A percentile compares a stretch with the other conserved stretches of the same genome.
These are phyloP conservation scores for Ampelocalamus luodianensis DNA, from an alignment of 176 grass and related monocot species.

Conservation along the genomic window DNA sequence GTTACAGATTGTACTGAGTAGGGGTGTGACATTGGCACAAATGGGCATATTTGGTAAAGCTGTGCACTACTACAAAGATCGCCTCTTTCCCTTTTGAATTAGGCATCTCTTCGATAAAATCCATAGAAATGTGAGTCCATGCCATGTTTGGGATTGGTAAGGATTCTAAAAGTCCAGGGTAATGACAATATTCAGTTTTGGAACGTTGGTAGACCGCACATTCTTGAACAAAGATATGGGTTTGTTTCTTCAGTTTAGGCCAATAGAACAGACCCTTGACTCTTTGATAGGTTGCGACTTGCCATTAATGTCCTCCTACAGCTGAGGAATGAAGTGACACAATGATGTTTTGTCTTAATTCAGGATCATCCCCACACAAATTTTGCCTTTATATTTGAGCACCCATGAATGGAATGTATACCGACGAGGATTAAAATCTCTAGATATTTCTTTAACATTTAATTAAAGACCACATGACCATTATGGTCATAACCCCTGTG, in stretches of 20 bases:
- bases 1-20: fast-evolving
- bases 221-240: fast-evolving
- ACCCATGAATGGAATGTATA: neutral
- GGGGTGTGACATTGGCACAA: fast-evolving
- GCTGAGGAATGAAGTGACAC: neutral
- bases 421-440: too few relatives aligned
- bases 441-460: too few relatives aligned
- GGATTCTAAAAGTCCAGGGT: neutral
- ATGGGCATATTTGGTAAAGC: neutral
- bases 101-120: neutral
- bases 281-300: fast-evolving
- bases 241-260: neutral
- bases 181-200: neutral
- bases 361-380: neutral
- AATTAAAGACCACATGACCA: too few relatives aligned
- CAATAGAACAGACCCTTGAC: neutral
- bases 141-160: neutral
- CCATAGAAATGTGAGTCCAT: neutral
- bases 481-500: too few relatives aligned
- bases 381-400: fast-evolving
- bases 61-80: neutral
- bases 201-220: neutral
- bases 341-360: neutral
- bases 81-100: neutral
- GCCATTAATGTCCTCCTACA: neutral